Conservation (phyloP, 305 asterid species). For the Fraxinus xanthoxyloides region DNA sequence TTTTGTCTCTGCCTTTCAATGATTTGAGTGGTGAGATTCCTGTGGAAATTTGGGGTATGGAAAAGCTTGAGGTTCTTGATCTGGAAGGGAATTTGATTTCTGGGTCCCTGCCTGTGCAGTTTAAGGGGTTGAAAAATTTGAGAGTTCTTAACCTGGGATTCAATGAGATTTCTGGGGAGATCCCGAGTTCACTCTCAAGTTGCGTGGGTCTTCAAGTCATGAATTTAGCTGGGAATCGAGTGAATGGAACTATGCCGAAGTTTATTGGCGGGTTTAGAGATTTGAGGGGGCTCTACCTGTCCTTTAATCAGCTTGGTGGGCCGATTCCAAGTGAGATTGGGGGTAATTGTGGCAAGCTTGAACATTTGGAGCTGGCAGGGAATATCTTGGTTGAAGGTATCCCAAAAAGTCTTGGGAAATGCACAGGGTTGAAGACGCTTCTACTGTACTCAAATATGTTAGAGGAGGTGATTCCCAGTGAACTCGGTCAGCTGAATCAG, state of each 20-base stretch:
- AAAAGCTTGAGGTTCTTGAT: slow-evolving; percentile 82
- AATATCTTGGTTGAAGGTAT: slow-evolving; percentile 53
- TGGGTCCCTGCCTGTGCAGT: slow-evolving; percentile 48
- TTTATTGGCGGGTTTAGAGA: slow-evolving; percentile 56
- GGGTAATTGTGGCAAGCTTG: slow-evolving; percentile 64
- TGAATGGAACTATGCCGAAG: slow-evolving; percentile 60
- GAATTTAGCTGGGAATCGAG: slow-evolving; percentile 72
- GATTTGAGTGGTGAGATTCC: slow-evolving; percentile 69
- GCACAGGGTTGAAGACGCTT: slow-evolving; percentile 55
- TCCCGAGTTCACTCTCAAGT: slow-evolving; percentile 54
- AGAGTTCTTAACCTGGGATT: slow-evolving; percentile 75
- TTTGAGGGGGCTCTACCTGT: slow-evolving; percentile 74
- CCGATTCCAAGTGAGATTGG: slow-evolving; percentile 60
- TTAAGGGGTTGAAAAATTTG: slow-evolving; percentile 61
- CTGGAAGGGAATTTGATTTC: slow-evolving; percentile 73
- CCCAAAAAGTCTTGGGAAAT: slow-evolving; percentile 61
- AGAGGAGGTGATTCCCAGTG: slow-evolving; percentile 64
- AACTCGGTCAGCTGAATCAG: slow-evolving; percentile 61
- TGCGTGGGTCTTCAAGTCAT: slow-evolving; percentile 51
- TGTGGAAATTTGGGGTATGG: slow-evolving; percentile 64
- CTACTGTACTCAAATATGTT: slow-evolving; percentile 66
- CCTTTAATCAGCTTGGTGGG: slow-evolving; percentile 68
- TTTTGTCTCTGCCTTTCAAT: slow-evolving; percentile 71
- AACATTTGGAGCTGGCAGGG: slow-evolving; percentile 72
- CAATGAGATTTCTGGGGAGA: slow-evolving; percentile 51